These are phyloP conservation scores for Clathrospora elynae DNA, from an alignment of 2,329 filamentous ascomycete genomes.

Conservation along the genomic window DNA sequence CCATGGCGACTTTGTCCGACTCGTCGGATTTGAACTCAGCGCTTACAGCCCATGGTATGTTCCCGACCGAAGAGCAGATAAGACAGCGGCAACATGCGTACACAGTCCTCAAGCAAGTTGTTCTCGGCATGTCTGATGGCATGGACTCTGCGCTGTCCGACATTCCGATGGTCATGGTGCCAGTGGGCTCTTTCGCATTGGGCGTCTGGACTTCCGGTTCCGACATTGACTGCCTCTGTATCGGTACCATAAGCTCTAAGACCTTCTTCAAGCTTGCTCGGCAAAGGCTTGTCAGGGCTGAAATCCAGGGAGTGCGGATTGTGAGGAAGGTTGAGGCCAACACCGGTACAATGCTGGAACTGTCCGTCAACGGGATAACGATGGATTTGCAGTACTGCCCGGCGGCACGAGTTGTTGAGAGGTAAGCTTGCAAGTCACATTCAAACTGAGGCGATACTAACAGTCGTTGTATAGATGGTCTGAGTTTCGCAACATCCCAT, in stretches of 20 bases:
- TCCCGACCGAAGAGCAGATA: slow-evolving; percentile 57
- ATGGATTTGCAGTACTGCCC: slow-evolving; percentile 71
- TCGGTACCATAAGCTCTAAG: slow-evolving; percentile 64
- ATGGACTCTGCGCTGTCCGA: slow-evolving; percentile 16
- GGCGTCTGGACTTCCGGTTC: slow-evolving; percentile 65
- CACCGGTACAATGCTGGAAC: slow-evolving; percentile 67
- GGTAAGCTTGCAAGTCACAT: slow-evolving; percentile 33
- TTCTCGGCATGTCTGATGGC: slow-evolving; percentile 37
- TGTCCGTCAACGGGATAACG: slow-evolving; percentile 62
- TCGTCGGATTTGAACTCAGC: slow-evolving; percentile 16
- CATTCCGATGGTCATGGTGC: slow-evolving; percentile 58
- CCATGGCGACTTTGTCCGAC: slow-evolving; percentile 13
- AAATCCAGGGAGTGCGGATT: slow-evolving; percentile 54
- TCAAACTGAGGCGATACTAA: slow-evolving; percentile 9
- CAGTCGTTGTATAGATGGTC: slow-evolving; percentile 40
- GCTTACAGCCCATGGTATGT: slow-evolving; percentile 34
- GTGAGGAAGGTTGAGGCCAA: slow-evolving; percentile 63
- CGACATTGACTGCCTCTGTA: slow-evolving; percentile 69
- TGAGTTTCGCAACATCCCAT: slow-evolving; percentile 50
- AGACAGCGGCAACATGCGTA: slow-evolving; percentile 53
- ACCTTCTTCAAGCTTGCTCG: slow-evolving; percentile 66
- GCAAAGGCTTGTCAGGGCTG: slow-evolving; percentile 59
- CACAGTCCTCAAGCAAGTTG: slow-evolving; percentile 53
- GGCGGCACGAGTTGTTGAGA: slow-evolving; percentile 60
- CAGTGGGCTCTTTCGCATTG: slow-evolving; percentile 70